These are phyloP conservation scores for Iodosphaeria phyllophila DNA, from an alignment of 2,329 filamentous ascomycete genomes.

Conservation along the genomic window DNA sequence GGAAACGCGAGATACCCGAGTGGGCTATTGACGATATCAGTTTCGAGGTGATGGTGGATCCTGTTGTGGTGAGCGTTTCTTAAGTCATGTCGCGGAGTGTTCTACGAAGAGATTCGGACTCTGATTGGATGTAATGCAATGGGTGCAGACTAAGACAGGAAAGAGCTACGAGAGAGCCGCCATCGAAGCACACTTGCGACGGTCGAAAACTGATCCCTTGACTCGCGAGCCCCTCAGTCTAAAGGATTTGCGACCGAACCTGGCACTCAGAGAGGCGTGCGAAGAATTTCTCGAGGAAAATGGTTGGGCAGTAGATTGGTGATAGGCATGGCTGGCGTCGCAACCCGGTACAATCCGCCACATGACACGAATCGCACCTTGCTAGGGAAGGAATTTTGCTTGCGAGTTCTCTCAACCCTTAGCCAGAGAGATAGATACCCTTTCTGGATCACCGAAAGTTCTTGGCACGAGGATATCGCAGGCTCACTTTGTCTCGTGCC, in stretches of 20 bases:
- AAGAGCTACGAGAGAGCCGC: constrained; percentile 79
- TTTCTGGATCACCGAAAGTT: too few relatives aligned
- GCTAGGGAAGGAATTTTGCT: too few relatives aligned
- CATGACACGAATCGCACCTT: too few relatives aligned
- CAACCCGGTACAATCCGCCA: too few relatives aligned
- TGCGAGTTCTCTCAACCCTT: too few relatives aligned
- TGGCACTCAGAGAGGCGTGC: constrained; percentile 64
- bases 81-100: not conserved
- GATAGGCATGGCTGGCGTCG: too few relatives aligned
- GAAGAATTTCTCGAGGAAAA: constrained; percentile 73
- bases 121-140: not conserved
- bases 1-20: constrained; percentile 46
- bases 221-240: constrained; percentile 56
- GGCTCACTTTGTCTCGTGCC: too few relatives aligned
- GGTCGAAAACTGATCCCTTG: constrained; percentile 59
- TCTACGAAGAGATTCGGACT: not conserved
- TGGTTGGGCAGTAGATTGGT: constrained; percentile 90
- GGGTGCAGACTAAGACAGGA: constrained; percentile 54
- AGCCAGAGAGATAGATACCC: too few relatives aligned
- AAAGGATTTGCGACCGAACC: constrained; percentile 61
- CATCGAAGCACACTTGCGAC: constrained; percentile 69
- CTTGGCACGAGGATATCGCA: too few relatives aligned
- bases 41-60: constrained; percentile 58
- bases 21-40: constrained; percentile 62
- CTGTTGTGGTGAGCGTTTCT: constrained; percentile 30